Conservation (phyloP, 2,329 filamentous ascomycete genomes). For the Alternaria longipes region DNA sequence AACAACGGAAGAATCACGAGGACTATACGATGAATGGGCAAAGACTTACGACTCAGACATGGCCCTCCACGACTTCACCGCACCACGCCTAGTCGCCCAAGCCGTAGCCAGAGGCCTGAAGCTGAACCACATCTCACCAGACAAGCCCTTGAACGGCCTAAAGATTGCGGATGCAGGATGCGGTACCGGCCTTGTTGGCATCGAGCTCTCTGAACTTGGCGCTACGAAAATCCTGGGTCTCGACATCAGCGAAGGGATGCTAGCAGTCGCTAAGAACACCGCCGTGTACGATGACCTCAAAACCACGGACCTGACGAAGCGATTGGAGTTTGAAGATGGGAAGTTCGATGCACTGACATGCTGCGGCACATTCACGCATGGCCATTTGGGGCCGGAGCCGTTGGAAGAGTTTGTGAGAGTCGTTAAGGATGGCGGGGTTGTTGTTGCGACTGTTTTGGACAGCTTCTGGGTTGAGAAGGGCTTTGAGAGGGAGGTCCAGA, state of each 20-base stretch:
- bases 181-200: slow-evolving; percentile 64
- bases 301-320: slow-evolving; percentile 58
- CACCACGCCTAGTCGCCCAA: slow-evolving; percentile 51
- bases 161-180: slow-evolving; percentile 65
- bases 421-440: slow-evolving; percentile 57
- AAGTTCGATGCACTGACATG: slow-evolving; percentile 63
- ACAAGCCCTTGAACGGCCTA: slow-evolving; percentile 27
- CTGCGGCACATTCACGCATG: slow-evolving; percentile 65
- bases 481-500: slow-evolving; percentile 58
- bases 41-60: slow-evolving; percentile 56
- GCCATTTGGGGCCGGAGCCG: slow-evolving; percentile 62
- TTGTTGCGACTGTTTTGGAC: slow-evolving; percentile 63
- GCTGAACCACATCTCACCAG: slow-evolving; percentile 23
- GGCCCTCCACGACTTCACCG: slow-evolving; percentile 53
- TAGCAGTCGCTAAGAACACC: slow-evolving; percentile 60
- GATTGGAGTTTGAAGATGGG: slow-evolving; percentile 52
- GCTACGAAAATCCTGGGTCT: slow-evolving; percentile 62
- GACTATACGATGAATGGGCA: slow-evolving; percentile 60
- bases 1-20: slow-evolving; percentile 50
- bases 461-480: slow-evolving; percentile 61
- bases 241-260: slow-evolving; percentile 64
- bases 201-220: slow-evolving; percentile 56
- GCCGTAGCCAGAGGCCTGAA: slow-evolving; percentile 25
- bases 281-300: slow-evolving; percentile 59
- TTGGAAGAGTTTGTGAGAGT: slow-evolving; percentile 62